Conservation (phyloP, 2,329 filamentous ascomycete genomes). For the Corinectria fuckeliana region DNA sequence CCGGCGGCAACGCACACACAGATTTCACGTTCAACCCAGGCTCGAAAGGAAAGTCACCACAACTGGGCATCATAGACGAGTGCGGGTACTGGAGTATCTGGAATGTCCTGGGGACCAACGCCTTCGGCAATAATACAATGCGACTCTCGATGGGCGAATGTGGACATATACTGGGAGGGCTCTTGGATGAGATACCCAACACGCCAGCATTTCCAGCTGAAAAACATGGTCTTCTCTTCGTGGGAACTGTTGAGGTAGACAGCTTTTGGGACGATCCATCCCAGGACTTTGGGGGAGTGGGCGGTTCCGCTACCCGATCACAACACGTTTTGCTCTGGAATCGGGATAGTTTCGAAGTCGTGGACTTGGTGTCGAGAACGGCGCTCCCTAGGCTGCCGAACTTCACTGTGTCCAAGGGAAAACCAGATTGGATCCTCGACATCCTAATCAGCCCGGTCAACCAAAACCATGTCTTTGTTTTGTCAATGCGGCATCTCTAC, state of each 20-base stretch:
- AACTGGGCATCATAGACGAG: slow-evolving; percentile 71
- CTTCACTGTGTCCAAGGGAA: slow-evolving; percentile 32
- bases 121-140: slow-evolving; percentile 43
- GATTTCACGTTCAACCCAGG: slow-evolving; percentile 71
- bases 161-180: slow-evolving; percentile 53
- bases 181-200: slow-evolving; percentile 43
- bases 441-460: slow-evolving; percentile 55
- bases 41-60: slow-evolving; percentile 55
- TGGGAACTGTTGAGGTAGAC: slow-evolving; percentile 41
- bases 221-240: slow-evolving; percentile 53
- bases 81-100: slow-evolving; percentile 72
- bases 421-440: slow-evolving; percentile 59
- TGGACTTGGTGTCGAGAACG: slow-evolving; percentile 46
- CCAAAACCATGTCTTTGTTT: slow-evolving; percentile 59
- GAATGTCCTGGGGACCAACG: slow-evolving; percentile 56
- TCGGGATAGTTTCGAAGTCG: slow-evolving; percentile 41
- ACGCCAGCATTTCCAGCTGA: slow-evolving; percentile 39
- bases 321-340: slow-evolving; percentile 47
- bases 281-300: slow-evolving; percentile 13
- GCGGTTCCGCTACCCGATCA: slow-evolving; percentile 19
- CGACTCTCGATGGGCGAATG: slow-evolving; percentile 44
- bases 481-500: slow-evolving; percentile 61
- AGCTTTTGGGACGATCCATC: slow-evolving; percentile 27
- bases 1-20: slow-evolving; percentile 61
- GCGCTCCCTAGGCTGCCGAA: slow-evolving; percentile 38